Conservation (phyloP, 208 protist genomes). For the Crithidia sp. region DNA sequence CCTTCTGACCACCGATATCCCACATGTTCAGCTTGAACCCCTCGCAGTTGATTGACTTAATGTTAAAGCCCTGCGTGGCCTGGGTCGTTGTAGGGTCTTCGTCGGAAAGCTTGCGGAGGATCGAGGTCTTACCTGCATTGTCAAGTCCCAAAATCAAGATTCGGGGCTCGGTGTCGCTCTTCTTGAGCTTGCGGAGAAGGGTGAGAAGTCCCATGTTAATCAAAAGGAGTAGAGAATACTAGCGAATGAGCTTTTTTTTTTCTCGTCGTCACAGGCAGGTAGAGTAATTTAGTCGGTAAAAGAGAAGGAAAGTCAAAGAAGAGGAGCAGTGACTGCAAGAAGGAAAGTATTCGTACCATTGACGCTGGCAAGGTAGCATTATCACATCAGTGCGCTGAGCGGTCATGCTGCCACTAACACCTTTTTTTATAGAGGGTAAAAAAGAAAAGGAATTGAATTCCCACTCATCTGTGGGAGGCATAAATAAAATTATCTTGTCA, state of each 20-base stretch:
- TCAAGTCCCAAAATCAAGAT: conserved; percentile 98
- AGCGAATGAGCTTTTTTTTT: neutral
- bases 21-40: conserved; percentile 98
- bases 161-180: conserved; percentile 93
- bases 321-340: neutral
- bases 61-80: conserved; percentile 98
- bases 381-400: too few species aligned
- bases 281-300: neutral
- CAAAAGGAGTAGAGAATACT: conserved; percentile 13
- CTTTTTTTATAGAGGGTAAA: neutral
- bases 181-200: conserved; percentile 93
- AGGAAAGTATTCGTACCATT: neutral
- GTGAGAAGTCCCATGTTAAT: conserved; percentile 95
- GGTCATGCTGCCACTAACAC: neutral
- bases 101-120: conserved; percentile 95
- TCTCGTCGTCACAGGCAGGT: too few species aligned
- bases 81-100: conserved; percentile 96
- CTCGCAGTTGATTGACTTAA: conserved; percentile 96
- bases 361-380: too few species aligned
- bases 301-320: neutral
- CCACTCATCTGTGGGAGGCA: too few species aligned
- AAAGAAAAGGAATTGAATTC: neutral
- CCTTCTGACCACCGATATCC: conserved; percentile 98
- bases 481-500: too few species aligned
- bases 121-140: conserved; percentile 99